Conservation (phyloP, 1,284 basidiomycete species). For the Vanrija sp. region DNA sequence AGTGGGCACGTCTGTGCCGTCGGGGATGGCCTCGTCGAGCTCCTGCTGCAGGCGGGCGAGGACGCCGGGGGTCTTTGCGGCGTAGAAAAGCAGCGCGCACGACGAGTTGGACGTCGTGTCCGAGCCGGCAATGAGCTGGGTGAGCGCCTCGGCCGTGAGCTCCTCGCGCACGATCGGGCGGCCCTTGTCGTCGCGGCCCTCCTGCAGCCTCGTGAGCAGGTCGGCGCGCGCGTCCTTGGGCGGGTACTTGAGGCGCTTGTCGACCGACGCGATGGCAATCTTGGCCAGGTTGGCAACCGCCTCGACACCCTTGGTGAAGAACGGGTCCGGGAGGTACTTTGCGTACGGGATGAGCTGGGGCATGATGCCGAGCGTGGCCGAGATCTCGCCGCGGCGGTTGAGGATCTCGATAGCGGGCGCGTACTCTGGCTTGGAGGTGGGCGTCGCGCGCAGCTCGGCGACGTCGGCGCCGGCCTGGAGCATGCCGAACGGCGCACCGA, state of each 20-base stretch:
- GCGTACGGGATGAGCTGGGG: constrained; percentile 60
- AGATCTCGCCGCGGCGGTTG: constrained; percentile 83
- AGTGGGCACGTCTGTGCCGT: constrained; percentile 57
- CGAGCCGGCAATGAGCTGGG: constrained; percentile 73
- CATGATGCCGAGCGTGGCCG: constrained; percentile 75
- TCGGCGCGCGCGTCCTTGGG: constrained; percentile 61
- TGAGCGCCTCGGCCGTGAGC: constrained; percentile 79
- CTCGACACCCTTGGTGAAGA: constrained; percentile 66
- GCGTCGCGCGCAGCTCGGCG: constrained; percentile 60
- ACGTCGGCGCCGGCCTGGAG: constrained; percentile 68
- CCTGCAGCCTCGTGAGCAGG: constrained; percentile 71
- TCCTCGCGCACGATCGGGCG: constrained; percentile 53
- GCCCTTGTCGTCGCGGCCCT: constrained; percentile 71
- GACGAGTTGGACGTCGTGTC: constrained; percentile 67
- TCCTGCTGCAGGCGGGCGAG: constrained; percentile 72
- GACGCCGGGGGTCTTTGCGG: constrained; percentile 62
- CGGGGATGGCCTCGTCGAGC: constrained; percentile 68
- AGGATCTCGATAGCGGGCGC: constrained; percentile 81
- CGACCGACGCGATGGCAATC: constrained; percentile 76
- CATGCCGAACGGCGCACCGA: constrained; percentile 88
- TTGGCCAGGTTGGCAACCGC: constrained; percentile 72
- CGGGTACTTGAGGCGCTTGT: constrained; percentile 60
- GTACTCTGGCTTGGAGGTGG: constrained; percentile 36
- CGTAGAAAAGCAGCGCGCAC: constrained; percentile 78
- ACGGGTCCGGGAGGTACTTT: constrained; percentile 58